Evolutionary conservation across 176 grass and related monocot genomes (phyloP), one percentile per base, ranked within the genome.

Genomic region (Canna indica): DNA sequence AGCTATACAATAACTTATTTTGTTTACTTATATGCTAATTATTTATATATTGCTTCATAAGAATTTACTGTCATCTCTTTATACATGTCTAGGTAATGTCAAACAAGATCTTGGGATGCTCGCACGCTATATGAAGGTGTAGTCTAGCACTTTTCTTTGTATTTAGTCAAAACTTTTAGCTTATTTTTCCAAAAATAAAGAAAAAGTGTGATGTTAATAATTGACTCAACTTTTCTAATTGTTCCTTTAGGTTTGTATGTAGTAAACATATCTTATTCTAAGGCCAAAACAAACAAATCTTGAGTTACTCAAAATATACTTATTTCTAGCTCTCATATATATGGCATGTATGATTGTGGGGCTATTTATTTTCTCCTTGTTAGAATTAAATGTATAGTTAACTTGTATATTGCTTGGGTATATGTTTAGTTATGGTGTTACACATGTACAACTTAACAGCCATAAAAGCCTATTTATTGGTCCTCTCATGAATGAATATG

Each of bases 41-140:
- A 33, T 56, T 5, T n/a, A 15, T 47, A 31, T n/a, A n/a, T n/a
- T n/a, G n/a, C n/a, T n/a, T n/a, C n/a, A 30, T 47, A 10, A 44
- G 1, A 36, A 60, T 48, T 82, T 68, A 36, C 25, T 62, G 16
- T 34, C 2, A 6, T 62, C 6, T n/a, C n/a, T n/a, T n/a, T n/a
- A n/a, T 30, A 65, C 79, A 82, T 64, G 12, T 85, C 71, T 74
- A 99, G 94, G 57, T 63, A 69, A 15, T 62, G 57, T 39, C 22
- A 53, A 72, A 32, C 83, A 81, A 72, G 73, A 70, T 68, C 48
- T 71, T 76, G 76, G 83, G 61, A 79, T 93, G 29, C 79, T 99
- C 80, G 84, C 86, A 63, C 81, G 84, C 72, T 99, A 93, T 81
- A 99, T 99, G 89, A 93, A 81, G 89, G 94, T 99, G 79, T 70